phyloP scores from a whole-genome alignment of 331 rosid species.

The Erythrophleum ivorense region DNA sequence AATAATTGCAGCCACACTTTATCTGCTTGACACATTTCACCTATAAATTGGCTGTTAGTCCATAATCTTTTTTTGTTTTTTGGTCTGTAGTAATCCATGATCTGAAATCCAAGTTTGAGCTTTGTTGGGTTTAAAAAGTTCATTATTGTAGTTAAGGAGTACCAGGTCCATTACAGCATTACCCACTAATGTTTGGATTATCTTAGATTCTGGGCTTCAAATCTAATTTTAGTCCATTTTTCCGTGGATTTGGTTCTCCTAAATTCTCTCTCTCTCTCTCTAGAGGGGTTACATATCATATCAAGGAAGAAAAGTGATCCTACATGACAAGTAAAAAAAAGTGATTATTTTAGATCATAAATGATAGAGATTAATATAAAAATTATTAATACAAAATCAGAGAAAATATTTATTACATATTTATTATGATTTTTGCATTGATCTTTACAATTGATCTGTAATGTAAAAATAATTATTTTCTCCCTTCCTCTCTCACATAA shows the following conservation, averaged over 20 bases:
- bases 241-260: background rate
- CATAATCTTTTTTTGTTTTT: background rate
- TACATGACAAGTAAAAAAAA: no score
- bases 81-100: background rate
- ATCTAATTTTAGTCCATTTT: background rate
- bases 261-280: no score
- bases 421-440: no score
- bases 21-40: background rate
- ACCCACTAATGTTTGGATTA: background rate
- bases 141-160: background rate
- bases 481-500: no score
- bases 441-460: no score
- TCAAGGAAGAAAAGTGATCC: no score
- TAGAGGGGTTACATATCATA: no score
- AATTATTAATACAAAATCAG: no score
- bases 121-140: background rate
- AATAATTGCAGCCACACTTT: background rate
- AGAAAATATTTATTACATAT: no score
- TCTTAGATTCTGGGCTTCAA: background rate
- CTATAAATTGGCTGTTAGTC: background rate
- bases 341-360: no score
- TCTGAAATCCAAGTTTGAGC: background rate
- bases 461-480: no score
- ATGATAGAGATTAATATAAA: no score
- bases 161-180: background rate